phyloP scores from a whole-genome alignment of 2,329 filamentous ascomycete genomes.

The Penicillium olsonii region DNA sequence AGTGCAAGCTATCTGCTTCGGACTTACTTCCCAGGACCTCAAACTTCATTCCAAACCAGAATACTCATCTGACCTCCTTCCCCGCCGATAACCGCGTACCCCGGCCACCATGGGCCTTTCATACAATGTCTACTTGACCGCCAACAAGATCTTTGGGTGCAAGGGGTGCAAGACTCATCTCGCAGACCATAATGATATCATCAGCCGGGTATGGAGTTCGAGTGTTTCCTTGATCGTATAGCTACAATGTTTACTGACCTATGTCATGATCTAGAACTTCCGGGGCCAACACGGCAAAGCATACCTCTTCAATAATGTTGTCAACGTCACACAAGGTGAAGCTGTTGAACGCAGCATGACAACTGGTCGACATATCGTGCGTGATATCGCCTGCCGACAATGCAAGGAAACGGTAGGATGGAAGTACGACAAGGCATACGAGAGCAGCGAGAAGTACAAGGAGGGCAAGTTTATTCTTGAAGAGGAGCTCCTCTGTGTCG shows the following conservation, averaged over 20 bases:
- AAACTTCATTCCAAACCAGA: constrained; percentile 5
- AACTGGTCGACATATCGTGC: constrained; percentile 88
- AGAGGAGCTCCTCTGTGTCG: constrained; percentile 81
- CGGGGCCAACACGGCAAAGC: constrained; percentile 97
- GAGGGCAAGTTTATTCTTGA: constrained; percentile 98
- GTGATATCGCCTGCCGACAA: constrained; percentile 87
- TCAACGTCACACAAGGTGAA: constrained; percentile 80
- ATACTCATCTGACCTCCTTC: not conserved
- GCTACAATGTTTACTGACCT: constrained; percentile 11
- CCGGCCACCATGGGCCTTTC: constrained; percentile 71
- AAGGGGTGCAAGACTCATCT: constrained; percentile 95
- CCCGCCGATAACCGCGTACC: constrained; percentile 10
- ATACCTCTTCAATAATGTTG: constrained; percentile 91
- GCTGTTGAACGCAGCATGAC: constrained; percentile 98
- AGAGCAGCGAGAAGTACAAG: constrained; percentile 93
- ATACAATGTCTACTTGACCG: constrained; percentile 89
- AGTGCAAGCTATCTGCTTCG: constrained; percentile 10
- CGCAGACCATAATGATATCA: constrained; percentile 92
- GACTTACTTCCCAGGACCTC: constrained; percentile 24
- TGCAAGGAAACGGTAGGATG: constrained; percentile 93
- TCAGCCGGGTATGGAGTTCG: constrained; percentile 69
- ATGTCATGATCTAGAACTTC: constrained; percentile 70
- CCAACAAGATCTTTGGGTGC: constrained; percentile 86
- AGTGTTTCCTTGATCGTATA: not conserved
- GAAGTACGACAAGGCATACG: constrained; percentile 99